These are phyloP conservation scores for Clavaria fumosa DNA, from an alignment of 768 basidiomycete species.

Conservation along the genomic window DNA sequence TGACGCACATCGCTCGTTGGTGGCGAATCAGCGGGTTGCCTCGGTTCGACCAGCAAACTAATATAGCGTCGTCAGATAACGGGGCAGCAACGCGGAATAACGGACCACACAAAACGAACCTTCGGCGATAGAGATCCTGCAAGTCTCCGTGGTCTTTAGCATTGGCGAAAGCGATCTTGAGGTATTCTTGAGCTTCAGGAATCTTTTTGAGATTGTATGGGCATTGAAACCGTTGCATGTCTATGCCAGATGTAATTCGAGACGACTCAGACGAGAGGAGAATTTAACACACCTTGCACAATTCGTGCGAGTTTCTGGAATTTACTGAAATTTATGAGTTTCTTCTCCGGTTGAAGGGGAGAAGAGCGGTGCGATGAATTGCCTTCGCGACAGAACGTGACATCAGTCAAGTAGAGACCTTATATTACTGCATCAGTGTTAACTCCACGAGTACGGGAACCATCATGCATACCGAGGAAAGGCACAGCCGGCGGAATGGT, in stretches of 20 bases:
- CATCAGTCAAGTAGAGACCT: conserved; percentile 81
- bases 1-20: conserved; percentile 58
- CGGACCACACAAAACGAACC: conserved; percentile 34
- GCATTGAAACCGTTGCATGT: conserved; percentile 87
- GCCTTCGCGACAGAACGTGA: conserved; percentile 92
- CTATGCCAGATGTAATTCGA: conserved; percentile 26
- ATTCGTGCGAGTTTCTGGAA: conserved; percentile 84
- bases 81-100: conserved; percentile 6
- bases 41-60: conserved; percentile 74
- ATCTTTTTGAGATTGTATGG: conserved; percentile 79
- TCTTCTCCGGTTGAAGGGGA: conserved; percentile 57
- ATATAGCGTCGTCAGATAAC: conserved; percentile 6
- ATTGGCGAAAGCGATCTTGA: conserved; percentile 59
- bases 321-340: conserved; percentile 90
- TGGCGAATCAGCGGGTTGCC: conserved; percentile 57
- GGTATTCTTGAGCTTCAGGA: conserved; percentile 73
- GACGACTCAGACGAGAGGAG: conserved; percentile 4
- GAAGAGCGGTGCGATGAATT: conserved; percentile 78
- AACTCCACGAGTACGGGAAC: conserved; percentile 1
- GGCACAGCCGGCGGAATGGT: conserved; percentile 89
- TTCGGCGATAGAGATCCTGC: conserved; percentile 74
- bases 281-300: conserved; percentile 41
- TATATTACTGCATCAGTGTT: conserved; percentile 9
- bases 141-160: conserved; percentile 67
- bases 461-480: conserved; percentile 57